These are phyloP conservation scores for Verticillium isaacii DNA, from an alignment of 2,329 filamentous ascomycete genomes.

Conservation along the genomic window DNA sequence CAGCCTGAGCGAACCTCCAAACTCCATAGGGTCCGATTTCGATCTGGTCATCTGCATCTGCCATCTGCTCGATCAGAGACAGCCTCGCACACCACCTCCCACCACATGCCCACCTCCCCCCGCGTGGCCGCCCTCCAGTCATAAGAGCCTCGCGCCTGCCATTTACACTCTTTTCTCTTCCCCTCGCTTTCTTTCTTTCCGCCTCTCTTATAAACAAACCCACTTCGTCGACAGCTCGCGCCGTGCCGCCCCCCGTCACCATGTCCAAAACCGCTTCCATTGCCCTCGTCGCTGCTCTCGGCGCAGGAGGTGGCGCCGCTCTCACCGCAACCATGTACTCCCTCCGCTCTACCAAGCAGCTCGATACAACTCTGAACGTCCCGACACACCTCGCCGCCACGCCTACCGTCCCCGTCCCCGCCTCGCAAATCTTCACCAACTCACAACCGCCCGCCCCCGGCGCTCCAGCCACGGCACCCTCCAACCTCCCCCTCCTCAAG, in stretches of 20 bases:
- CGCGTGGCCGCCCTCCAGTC: slow-evolving; percentile 5
- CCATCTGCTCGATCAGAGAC: slow-evolving; percentile 7
- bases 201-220: background rate
- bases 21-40: background rate
- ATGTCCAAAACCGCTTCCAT: slow-evolving; percentile 75
- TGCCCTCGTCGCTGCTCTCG: slow-evolving; percentile 69
- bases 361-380: slow-evolving; percentile 29
- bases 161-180: background rate
- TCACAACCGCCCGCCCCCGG: slow-evolving; percentile 20
- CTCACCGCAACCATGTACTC: slow-evolving; percentile 66
- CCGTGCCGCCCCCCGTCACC: slow-evolving; percentile 18
- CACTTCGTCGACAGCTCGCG: background rate
- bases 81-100: slow-evolving; percentile 8
- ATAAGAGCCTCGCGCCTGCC: slow-evolving; percentile 1
- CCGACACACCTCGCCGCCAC: slow-evolving; percentile 21
- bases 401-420: slow-evolving; percentile 41
- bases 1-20: background rate
- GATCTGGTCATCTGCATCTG: background rate
- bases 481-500: slow-evolving; percentile 23
- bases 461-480: slow-evolving; percentile 16
- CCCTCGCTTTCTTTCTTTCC: background rate
- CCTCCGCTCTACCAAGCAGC: slow-evolving; percentile 45
- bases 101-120: slow-evolving; percentile 9
- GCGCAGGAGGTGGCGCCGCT: slow-evolving; percentile 72
- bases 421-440: slow-evolving; percentile 49